Evolutionary conservation across 805 yeast species (phyloP).

Genomic region (Saturnispora hagleri): DNA sequence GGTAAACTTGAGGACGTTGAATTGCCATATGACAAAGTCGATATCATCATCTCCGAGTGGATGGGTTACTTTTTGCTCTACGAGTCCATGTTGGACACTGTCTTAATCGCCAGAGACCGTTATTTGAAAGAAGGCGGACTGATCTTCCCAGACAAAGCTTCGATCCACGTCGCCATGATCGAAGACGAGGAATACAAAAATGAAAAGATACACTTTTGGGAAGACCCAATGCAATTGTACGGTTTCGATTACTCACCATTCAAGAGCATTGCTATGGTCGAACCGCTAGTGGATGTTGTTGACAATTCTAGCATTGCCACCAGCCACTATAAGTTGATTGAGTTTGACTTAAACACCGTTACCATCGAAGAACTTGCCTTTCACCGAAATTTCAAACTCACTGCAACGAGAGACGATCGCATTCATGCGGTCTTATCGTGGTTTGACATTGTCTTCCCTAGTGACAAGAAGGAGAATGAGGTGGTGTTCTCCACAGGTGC

Average conservation of each 20-base stretch:
- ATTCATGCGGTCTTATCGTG: slow-evolving; percentile 88
- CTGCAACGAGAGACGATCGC: slow-evolving; percentile 68
- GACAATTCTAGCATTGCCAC: slow-evolving; percentile 66
- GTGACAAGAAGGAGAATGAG: slow-evolving; percentile 38
- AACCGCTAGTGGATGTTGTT: slow-evolving; percentile 95
- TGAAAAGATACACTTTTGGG: slow-evolving; percentile 91
- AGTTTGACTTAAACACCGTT: slow-evolving; percentile 85
- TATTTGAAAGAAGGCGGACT: slow-evolving; percentile 78
- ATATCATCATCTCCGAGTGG: slow-evolving; percentile 96
- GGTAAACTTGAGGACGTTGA: slow-evolving; percentile 92
- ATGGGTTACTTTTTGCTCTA: slow-evolving; percentile 96
- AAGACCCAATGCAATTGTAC: slow-evolving; percentile 58
- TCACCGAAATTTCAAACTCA: slow-evolving; percentile 55
- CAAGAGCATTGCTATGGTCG: slow-evolving; percentile 74
- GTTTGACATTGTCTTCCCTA: slow-evolving; percentile 90
- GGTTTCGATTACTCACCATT: slow-evolving; percentile 96
- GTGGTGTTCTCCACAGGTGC: slow-evolving; percentile 91
- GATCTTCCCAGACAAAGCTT: slow-evolving; percentile 89
- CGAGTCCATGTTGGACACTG: slow-evolving; percentile 97
- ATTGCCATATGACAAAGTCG: slow-evolving; percentile 81
- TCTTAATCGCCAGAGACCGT: slow-evolving; percentile 85
- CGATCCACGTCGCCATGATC: slow-evolving; percentile 81
- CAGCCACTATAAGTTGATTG: slow-evolving; percentile 59
- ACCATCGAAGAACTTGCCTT: slow-evolving; percentile 75
- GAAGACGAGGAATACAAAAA: slow-evolving; percentile 89